A percentile compares a stretch with the other conserved stretches of the same genome.
phyloP scores from a whole-genome alignment of 129 eudicot species.

The Glebionis coronaria region DNA sequence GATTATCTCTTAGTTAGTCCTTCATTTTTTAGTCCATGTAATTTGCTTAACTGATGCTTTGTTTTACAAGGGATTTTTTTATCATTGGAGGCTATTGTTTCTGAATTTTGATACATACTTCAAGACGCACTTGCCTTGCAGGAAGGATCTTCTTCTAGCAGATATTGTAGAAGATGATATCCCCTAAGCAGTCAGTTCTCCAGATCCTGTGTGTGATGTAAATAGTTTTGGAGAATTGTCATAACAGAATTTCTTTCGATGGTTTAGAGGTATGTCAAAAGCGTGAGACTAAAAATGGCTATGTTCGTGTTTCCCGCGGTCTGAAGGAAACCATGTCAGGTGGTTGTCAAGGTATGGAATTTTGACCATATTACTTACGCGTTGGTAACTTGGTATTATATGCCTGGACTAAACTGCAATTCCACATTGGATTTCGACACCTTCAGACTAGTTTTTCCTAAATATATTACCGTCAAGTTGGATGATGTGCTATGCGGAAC shows the following conservation, averaged over 20 bases:
- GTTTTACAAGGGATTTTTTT: slow-evolving; percentile 89
- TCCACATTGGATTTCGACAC: slow-evolving; percentile 25
- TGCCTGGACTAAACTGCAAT: slow-evolving; percentile 44
- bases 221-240: slow-evolving; percentile 81
- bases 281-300: not conserved
- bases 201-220: slow-evolving; percentile 91
- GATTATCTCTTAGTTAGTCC: not conserved
- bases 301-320: too few relatives aligned
- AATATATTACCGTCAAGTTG: slow-evolving; percentile 36
- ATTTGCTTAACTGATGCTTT: slow-evolving; percentile 14
- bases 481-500: slow-evolving; percentile 45
- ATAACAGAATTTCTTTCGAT: slow-evolving; percentile 79
- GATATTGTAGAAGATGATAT: slow-evolving; percentile 59
- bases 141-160: slow-evolving; percentile 78
- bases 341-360: too few relatives aligned
- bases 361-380: too few relatives aligned
- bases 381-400: too few relatives aligned
- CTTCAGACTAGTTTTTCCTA: slow-evolving; percentile 31
- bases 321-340: too few relatives aligned
- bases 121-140: slow-evolving; percentile 64
- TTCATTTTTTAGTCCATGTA: slow-evolving; percentile 5
- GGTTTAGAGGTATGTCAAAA: slow-evolving; percentile 75
- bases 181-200: slow-evolving; percentile 80
- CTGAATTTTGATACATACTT: slow-evolving; percentile 89
- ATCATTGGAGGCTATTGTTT: slow-evolving; percentile 99